phyloP scores from a whole-genome alignment of 2,329 filamentous ascomycete genomes.

The Fusarium sp. region DNA sequence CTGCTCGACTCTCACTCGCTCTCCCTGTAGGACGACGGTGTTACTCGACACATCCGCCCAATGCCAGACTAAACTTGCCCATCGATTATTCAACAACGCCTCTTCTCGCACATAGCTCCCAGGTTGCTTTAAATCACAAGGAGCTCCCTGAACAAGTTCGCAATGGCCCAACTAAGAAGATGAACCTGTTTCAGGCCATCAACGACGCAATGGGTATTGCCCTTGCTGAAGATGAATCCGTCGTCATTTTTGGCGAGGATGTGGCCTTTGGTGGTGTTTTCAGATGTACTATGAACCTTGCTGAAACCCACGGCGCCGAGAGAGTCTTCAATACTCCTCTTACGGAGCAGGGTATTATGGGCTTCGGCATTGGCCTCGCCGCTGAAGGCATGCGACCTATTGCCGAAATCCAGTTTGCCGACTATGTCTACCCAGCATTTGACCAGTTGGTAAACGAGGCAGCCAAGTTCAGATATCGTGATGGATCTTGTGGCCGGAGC shows the following conservation, averaged over 20 bases:
- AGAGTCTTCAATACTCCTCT: slow-evolving; percentile 97
- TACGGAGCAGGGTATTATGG: slow-evolving; percentile 93
- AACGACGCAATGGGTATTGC: slow-evolving; percentile 90
- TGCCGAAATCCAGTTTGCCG: slow-evolving; percentile 95
- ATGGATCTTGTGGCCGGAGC: slow-evolving; percentile 69
- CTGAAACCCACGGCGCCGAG: slow-evolving; percentile 87
- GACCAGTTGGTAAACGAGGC: slow-evolving; percentile 96
- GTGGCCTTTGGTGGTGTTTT: slow-evolving; percentile 98
- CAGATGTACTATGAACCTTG: slow-evolving; percentile 90
- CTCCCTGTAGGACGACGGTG: slow-evolving; percentile 43
- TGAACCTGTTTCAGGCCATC: slow-evolving; percentile 95
- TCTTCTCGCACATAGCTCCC: slow-evolving; percentile 84
- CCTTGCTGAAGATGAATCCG: slow-evolving; percentile 85
- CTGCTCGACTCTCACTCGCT: slow-evolving; percentile 38
- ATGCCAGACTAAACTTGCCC: slow-evolving; percentile 83
- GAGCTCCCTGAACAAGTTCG: slow-evolving; percentile 78
- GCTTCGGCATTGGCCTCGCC: slow-evolving; percentile 91
- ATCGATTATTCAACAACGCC: slow-evolving; percentile 89
- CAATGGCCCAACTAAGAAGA: slow-evolving; percentile 82
- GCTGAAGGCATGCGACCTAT: slow-evolving; percentile 93
- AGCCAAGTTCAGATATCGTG: slow-evolving; percentile 87
- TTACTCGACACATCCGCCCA: slow-evolving; percentile 72
- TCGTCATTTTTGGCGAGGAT: slow-evolving; percentile 95
- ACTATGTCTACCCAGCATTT: slow-evolving; percentile 94
- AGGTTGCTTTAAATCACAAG: slow-evolving; percentile 76